These are phyloP conservation scores for Aureoboletus auriporus DNA, from an alignment of 768 basidiomycete species.

Conservation along the genomic window DNA sequence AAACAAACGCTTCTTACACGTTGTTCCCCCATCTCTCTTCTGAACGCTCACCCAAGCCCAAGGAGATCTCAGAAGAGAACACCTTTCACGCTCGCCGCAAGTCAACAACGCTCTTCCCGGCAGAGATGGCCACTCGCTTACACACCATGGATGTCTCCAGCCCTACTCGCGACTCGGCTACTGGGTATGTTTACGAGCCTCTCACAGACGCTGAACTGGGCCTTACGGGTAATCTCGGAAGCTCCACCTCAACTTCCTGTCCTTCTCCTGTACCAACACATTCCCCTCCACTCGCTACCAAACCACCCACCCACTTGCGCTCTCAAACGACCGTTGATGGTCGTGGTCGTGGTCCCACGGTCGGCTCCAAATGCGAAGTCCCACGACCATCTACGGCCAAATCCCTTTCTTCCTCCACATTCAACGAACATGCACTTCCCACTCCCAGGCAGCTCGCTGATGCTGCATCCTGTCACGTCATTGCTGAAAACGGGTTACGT, in stretches of 20 bases:
- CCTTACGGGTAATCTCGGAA: not conserved
- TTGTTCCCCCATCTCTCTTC: constrained; percentile 22
- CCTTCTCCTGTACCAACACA: constrained; percentile 6
- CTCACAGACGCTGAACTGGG: constrained; percentile 29
- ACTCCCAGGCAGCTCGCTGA: constrained; percentile 51
- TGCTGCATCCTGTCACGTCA: constrained; percentile 60
- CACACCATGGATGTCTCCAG: constrained; percentile 29
- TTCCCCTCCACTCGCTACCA: constrained; percentile 4
- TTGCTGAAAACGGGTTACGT: constrained; percentile 62
- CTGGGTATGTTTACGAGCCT: constrained; percentile 26
- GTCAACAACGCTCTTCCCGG: constrained; percentile 31
- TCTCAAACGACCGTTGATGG: constrained; percentile 21
- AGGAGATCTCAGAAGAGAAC: constrained; percentile 27
- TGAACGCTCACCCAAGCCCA: constrained; percentile 24
- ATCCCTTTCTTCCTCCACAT: constrained; percentile 12
- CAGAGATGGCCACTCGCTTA: constrained; percentile 24
- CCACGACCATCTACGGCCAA: constrained; percentile 16
- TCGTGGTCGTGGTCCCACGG: constrained; percentile 1
- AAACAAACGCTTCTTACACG: constrained; percentile 22
- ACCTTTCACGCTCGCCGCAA: constrained; percentile 34
- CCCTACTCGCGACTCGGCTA: constrained; percentile 19
- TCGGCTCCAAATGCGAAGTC: constrained; percentile 2
- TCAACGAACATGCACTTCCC: constrained; percentile 49
- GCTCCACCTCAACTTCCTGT: constrained; percentile 15
- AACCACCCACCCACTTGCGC: constrained; percentile 17